A percentile compares a stretch with the other conserved stretches of the same genome.
phyloP scores from a whole-genome alignment of 805 yeast genomes.

The Hanseniaspora pseudoguilliermondii region DNA sequence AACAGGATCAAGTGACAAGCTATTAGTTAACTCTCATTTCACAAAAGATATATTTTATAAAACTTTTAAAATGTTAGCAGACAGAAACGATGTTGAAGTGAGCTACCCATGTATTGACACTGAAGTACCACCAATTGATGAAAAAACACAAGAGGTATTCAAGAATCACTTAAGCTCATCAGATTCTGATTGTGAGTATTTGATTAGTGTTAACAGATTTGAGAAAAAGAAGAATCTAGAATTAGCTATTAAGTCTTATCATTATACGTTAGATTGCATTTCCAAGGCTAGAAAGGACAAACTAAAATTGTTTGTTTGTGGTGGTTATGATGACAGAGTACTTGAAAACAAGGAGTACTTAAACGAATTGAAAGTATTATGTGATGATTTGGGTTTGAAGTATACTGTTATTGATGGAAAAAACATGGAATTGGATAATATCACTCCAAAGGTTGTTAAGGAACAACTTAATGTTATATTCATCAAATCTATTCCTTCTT shows the following conservation, averaged over 20 bases:
- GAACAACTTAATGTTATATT: constrained; percentile 44
- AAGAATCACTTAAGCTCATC: constrained; percentile 16
- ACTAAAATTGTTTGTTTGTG: constrained; percentile 59
- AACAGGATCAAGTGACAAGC: constrained; percentile 58
- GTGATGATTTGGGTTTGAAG: constrained; percentile 34
- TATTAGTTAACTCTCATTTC: constrained; percentile 80
- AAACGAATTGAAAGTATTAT: constrained; percentile 41
- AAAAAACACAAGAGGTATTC: constrained; percentile 17
- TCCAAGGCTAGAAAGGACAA: constrained; percentile 24
- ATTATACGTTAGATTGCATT: constrained; percentile 28
- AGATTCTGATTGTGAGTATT: constrained; percentile 24
- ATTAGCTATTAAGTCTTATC: constrained; percentile 61
- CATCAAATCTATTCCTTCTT: constrained; percentile 64
- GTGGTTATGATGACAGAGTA: constrained; percentile 78
- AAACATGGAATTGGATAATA: constrained; percentile 24
- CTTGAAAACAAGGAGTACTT: constrained; percentile 65
- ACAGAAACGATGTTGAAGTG: constrained; percentile 24
- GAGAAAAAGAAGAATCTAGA: constrained; percentile 75
- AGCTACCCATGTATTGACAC: constrained; percentile 54
- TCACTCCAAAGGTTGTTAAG: constrained; percentile 18
- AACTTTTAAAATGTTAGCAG: constrained; percentile 39
- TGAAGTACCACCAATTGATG: constrained; percentile 22
- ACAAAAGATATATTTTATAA: constrained; percentile 56
- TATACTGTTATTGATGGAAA: constrained; percentile 20
- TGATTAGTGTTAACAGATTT: constrained; percentile 75